Evolutionary conservation across 1,284 basidiomycete species (phyloP).

Genomic region (Puccinia polysora): DNA sequence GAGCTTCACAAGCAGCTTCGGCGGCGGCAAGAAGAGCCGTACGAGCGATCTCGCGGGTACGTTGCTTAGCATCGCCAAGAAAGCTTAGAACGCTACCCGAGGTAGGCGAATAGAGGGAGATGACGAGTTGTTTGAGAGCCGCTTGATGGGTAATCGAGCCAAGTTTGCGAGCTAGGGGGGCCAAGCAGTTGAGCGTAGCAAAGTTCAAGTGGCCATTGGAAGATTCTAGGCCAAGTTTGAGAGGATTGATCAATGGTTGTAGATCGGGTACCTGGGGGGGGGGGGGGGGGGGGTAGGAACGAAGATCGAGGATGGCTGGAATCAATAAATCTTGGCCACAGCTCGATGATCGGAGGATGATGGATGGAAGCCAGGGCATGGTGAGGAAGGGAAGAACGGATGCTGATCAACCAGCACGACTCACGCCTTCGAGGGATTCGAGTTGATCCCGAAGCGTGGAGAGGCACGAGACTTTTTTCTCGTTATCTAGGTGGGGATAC

Average conservation of each 20-base stretch:
- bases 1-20: constrained; percentile 63
- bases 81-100: constrained; percentile 59
- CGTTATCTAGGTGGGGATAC: constrained; percentile 43
- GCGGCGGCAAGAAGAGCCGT: constrained; percentile 68
- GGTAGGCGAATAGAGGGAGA: constrained; percentile 56
- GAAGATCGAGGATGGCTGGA: too few relatives aligned
- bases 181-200: constrained; percentile 51
- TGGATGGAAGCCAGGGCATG: background rate
- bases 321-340: too few relatives aligned
- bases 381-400: background rate
- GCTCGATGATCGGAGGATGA: background rate
- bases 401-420: background rate
- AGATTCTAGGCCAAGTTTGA: constrained; percentile 70
- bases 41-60: constrained; percentile 67
- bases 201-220: constrained; percentile 68
- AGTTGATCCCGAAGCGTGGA: constrained; percentile 30
- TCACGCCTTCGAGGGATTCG: constrained; percentile 34
- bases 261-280: constrained; percentile 22
- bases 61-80: constrained; percentile 71
- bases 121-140: constrained; percentile 59
- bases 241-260: constrained; percentile 45
- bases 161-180: constrained; percentile 46
- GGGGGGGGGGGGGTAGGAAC: too few relatives aligned
- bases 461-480: constrained; percentile 29
- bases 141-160: constrained; percentile 63